Conservation (phyloP, 2,329 filamentous ascomycete species). For the Zalaria sp. region DNA sequence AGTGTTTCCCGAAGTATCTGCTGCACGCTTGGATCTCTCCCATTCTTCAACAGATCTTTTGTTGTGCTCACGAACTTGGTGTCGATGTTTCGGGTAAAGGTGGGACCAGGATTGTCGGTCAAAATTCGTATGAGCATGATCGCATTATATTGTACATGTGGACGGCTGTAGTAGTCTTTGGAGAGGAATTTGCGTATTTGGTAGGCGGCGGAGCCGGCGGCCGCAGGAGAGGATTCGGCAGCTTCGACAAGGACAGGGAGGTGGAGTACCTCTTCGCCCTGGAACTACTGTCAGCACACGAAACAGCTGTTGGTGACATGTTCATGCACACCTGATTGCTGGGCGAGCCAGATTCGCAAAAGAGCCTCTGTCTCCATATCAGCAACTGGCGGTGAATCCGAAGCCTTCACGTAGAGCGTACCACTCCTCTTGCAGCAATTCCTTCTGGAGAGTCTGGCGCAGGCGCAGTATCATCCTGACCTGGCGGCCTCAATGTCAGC, state of each 20-base stretch:
- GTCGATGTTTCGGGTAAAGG: slow-evolving; percentile 85
- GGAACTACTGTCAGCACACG: slow-evolving; percentile 7
- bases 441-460: slow-evolving; percentile 50
- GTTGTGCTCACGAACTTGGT: slow-evolving; percentile 64
- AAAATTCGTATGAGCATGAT: slow-evolving; percentile 92
- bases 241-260: slow-evolving; percentile 88
- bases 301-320: slow-evolving; percentile 3
- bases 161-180: slow-evolving; percentile 45
- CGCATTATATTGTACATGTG: slow-evolving; percentile 82
- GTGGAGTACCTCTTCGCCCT: slow-evolving; percentile 83
- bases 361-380: slow-evolving; percentile 46
- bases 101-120: slow-evolving; percentile 76
- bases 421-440: slow-evolving; percentile 51
- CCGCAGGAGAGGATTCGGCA: slow-evolving; percentile 79
- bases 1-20: slow-evolving; percentile 82
- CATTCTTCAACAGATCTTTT: slow-evolving; percentile 59
- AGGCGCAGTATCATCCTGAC: slow-evolving; percentile 15
- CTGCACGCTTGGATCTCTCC: slow-evolving; percentile 61
- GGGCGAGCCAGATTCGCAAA: slow-evolving; percentile 61
- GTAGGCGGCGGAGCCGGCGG: slow-evolving; percentile 67
- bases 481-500: slow-evolving; percentile 7
- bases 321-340: slow-evolving; percentile 37
- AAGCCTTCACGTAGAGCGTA: slow-evolving; percentile 26
- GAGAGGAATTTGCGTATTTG: slow-evolving; percentile 74
- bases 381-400: no score